Base-by-base conservation (phyloP, 257 asterid genomes). In the Salvia hispanica region DNA sequence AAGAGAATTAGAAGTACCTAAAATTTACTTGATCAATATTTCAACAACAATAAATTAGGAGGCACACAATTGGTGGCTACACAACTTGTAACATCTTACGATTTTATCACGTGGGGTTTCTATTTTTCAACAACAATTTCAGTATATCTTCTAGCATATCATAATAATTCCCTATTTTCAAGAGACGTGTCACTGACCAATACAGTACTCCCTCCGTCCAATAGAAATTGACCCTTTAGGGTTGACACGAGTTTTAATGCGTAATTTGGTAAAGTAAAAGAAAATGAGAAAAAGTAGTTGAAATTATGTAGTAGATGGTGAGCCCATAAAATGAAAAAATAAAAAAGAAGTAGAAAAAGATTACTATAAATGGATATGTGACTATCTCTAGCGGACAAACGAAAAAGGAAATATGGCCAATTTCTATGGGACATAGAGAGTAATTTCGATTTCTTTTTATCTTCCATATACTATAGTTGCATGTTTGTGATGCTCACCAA, bases 31-130 rank as follows among this genome's bases (percentile, higher is more conserved):
- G 58, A 40, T 40, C 45, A 69, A 57, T 69, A 58, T 56, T 69
- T 21, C 33, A 39, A 14, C 33, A 39, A 14, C 21, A 25, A 5
- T 42, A 10, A 51, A 52, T 18, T 16, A 40, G 40, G 51, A 16
- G 65, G 50, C 15, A 57, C 13, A 36, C 0, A 42, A 40, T 21
- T 65, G 72, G 62, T 65, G 37, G 60, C 66, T 72, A 72, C 67
- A 63, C 33, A 65, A 72, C 72, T 64, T 72, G 77, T 67, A 47
- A 15, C 67, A 25, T 57, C 77, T 72, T 65, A 72, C 67, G 11
- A 57, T 57, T 36, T 65, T 65, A 64, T 66, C 76, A 72, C 66
- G 71, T 72, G 76, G 66, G 28, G n/a, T 44, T 72, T 54, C 46
- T 4, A 12, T 8, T 14, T 70, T 21, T 60, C 63, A 51, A 6